Conservation (phyloP, 331 rosid species). For the Erythrophleum ivorense region DNA sequence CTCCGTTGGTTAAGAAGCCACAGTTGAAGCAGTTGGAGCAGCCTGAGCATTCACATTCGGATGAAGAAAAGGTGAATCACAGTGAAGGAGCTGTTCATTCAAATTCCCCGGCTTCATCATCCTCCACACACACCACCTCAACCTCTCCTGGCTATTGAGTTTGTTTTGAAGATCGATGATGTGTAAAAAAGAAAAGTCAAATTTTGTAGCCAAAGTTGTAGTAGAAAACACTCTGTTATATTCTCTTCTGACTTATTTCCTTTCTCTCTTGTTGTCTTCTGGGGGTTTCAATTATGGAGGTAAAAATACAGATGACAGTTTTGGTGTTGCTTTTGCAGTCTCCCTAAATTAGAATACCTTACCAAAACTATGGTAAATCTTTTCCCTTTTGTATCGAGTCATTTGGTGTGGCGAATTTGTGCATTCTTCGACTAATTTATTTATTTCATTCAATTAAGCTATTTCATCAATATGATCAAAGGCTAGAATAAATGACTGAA, state of each 20-base stretch:
- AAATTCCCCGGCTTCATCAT: constrained; percentile 82
- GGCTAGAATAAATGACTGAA: too few species aligned
- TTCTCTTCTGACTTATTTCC: constrained; percentile 23
- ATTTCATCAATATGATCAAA: too few species aligned
- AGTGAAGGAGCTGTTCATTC: constrained; percentile 62
- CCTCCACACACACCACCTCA: constrained; percentile 70
- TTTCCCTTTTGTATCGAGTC: not conserved
- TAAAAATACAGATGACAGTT: constrained; percentile 43
- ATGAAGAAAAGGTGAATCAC: constrained; percentile 64
- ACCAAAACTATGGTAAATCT: not conserved
- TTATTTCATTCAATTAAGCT: too few species aligned
- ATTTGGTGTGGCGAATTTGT: not conserved
- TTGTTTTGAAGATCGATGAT: constrained; percentile 37
- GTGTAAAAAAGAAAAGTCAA: constrained; percentile 38
- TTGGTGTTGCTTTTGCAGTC: constrained; percentile 25
- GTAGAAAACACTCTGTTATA: constrained; percentile 17
- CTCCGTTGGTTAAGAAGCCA: constrained; percentile 38
- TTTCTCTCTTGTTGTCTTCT: constrained; percentile 22
- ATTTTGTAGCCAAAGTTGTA: constrained; percentile 54
- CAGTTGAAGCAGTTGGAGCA: constrained; percentile 37
- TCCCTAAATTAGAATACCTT: not conserved
- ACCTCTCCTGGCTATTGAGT: constrained; percentile 50
- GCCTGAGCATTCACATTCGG: constrained; percentile 47
- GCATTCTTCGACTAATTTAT: too few species aligned
- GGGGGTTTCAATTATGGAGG: constrained; percentile 35